Percentiles rank a stretch among this genome's conserved stretches.
Evolutionary conservation across 306 rosid genomes (phyloP).

Genomic region (Ormosia emarginata): DNA sequence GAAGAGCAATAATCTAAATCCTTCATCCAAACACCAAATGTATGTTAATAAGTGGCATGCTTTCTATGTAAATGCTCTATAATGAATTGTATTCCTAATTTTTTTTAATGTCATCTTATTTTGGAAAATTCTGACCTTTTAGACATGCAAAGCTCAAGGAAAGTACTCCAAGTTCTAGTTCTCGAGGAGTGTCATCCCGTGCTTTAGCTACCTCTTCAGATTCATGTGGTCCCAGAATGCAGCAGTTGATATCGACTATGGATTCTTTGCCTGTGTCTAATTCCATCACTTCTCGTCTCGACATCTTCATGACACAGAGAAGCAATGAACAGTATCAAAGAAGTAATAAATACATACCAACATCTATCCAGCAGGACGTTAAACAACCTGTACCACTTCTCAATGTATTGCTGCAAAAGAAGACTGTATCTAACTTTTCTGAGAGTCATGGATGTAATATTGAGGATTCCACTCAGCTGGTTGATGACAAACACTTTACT

Average conservation of each 20-base stretch:
- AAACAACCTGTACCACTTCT: neutral
- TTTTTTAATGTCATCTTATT: neutral
- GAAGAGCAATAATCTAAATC: neutral
- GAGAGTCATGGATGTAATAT: neutral
- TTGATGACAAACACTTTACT: neutral
- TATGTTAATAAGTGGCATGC: neutral
- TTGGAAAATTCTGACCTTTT: neutral
- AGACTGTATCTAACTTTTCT: neutral
- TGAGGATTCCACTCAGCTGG: neutral
- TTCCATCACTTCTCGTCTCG: neutral
- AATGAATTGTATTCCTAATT: neutral
- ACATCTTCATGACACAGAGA: neutral
- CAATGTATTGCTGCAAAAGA: neutral
- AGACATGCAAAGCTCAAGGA: conserved; percentile 1
- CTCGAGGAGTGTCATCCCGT: neutral
- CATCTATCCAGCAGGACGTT: neutral
- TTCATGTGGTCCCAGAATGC: too few species aligned
- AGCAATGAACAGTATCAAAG: neutral
- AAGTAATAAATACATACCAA: neutral
- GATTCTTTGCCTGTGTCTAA: neutral
- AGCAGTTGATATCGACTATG: neutral
- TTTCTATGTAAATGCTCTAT: neutral
- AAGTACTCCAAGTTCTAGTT: neutral
- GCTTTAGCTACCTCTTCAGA: neutral
- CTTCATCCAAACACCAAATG: neutral